phyloP scores from a whole-genome alignment of 768 basidiomycete genomes.

The Royoungia palumana region DNA sequence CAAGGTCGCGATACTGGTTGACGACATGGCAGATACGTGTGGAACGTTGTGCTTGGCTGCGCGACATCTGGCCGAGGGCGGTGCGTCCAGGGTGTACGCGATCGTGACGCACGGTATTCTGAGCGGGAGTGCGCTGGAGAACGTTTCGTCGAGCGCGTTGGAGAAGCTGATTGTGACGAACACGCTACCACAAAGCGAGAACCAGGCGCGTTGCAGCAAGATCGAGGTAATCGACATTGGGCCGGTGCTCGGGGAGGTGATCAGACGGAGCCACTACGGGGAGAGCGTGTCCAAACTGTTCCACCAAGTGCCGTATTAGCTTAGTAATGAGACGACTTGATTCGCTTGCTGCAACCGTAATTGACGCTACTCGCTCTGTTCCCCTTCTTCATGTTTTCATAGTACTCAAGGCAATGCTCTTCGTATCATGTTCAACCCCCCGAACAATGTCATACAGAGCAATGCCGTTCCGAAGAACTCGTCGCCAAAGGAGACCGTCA shows the following conservation, averaged over 20 bases:
- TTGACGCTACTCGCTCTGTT: not conserved
- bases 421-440: constrained; percentile 32
- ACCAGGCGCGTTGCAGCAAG: constrained; percentile 67
- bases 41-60: constrained; percentile 93
- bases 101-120: constrained; percentile 97
- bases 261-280: constrained; percentile 95
- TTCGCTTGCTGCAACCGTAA: not conserved
- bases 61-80: constrained; percentile 82
- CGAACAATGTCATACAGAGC: constrained; percentile 31
- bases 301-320: constrained; percentile 84
- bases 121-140: constrained; percentile 81
- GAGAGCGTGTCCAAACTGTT: constrained; percentile 89
- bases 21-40: constrained; percentile 98
- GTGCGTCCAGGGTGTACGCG: constrained; percentile 80
- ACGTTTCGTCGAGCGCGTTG: constrained; percentile 68
- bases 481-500: constrained; percentile 55
- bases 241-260: constrained; percentile 92
- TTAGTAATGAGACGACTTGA: constrained; percentile 10
- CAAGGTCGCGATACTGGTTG: constrained; percentile 91
- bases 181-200: constrained; percentile 86
- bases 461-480: constrained; percentile 21
- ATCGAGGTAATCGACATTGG: constrained; percentile 95
- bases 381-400: constrained; percentile 17
- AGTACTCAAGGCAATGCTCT: constrained; percentile 32
- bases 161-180: constrained; percentile 98